Percentiles rank a stretch among this genome's conserved stretches.
phyloP scores from a whole-genome alignment of 805 yeast species.

The Teunomyces atbi region DNA sequence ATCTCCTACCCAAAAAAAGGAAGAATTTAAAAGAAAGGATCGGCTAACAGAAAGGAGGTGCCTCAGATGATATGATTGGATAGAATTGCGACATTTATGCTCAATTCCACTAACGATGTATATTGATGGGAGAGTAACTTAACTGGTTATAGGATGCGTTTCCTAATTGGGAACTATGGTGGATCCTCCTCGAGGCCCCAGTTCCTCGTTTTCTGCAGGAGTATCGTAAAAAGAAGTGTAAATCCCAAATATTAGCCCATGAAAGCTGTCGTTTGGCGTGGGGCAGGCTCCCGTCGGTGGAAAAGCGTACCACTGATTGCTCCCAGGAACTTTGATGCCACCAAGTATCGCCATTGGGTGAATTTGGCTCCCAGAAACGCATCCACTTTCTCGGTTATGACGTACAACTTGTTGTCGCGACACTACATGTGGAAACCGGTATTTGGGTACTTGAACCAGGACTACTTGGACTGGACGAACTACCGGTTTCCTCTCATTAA shows the following conservation, averaged over 20 bases:
- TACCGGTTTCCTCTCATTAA: constrained; percentile 40
- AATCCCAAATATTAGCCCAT: not conserved
- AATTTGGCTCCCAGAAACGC: constrained; percentile 7
- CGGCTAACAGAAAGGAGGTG: too few species aligned
- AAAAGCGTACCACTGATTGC: not conserved
- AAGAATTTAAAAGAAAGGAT: too few species aligned
- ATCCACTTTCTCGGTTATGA: constrained; percentile 26
- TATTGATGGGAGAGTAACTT: too few species aligned
- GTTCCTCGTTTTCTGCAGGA: not conserved
- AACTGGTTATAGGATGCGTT: too few species aligned
- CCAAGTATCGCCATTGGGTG: constrained; percentile 21
- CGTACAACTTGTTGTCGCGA: constrained; percentile 49
- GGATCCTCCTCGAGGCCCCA: too few species aligned
- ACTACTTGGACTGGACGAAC: constrained; percentile 47
- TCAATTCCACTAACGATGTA: too few species aligned
- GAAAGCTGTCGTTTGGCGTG: not conserved
- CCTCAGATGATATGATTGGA: too few species aligned
- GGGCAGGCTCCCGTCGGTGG: not conserved
- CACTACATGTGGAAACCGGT: constrained; percentile 62
- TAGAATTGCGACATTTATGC: too few species aligned
- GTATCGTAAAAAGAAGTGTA: too few species aligned
- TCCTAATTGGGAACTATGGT: too few species aligned
- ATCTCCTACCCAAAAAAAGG: too few species aligned
- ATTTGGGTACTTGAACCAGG: constrained; percentile 48
- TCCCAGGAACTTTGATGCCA: constrained; percentile 18